Base-by-base conservation (phyloP, 2,329 filamentous ascomycete species). In the Thelonectria discophora region DNA sequence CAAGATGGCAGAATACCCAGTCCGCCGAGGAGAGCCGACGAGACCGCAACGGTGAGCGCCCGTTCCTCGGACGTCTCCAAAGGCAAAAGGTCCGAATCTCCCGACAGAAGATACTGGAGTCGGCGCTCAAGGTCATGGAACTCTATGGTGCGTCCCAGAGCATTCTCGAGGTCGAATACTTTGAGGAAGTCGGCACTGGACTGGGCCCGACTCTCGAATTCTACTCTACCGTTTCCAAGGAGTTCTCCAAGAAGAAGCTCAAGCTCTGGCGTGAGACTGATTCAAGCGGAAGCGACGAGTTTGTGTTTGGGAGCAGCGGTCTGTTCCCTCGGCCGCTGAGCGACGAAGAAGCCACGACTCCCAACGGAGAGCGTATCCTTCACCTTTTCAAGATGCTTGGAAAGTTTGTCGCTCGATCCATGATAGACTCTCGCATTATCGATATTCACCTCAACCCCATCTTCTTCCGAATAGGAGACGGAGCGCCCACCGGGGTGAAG, bases 71-170 rank as follows among this genome's bases (percentile, higher is more conserved):
- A 13, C 87, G 94, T 43, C 84, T 97, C 1, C 95, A 98, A 75
- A 89, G 95, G 58, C 95, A 99, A 73, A 99, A 99, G 77, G 94
- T 99, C n/a, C 90, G 95, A 46, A 98, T 99, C 63, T 97, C 94
- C 5, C 88, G 95, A 45, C 88, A 88, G n/a, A 93, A 96, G 71
- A 97, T 99, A 47, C 83, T 99, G 8, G 95, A 99, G 75, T 98
- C 95, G 13, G 95, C 95, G 0, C 84, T 98, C 76, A 99, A 99
- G 78, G 95, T 99, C 30, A 98, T 99, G 94, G 94, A 99, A 70
- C 86, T 98, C 3, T 99, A 99, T 72, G 95, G 95, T 1, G 92
- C 92, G n/a, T 97, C 94, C 1, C 92, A 97, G 61, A 98, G 94
- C 75, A 92, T 98, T 27, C 81, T 99, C 1, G 95, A 99, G 74